Conservation (phyloP, 225 moss, liverwort and hornwort genomes). For the Thuidium tamariscinum region DNA sequence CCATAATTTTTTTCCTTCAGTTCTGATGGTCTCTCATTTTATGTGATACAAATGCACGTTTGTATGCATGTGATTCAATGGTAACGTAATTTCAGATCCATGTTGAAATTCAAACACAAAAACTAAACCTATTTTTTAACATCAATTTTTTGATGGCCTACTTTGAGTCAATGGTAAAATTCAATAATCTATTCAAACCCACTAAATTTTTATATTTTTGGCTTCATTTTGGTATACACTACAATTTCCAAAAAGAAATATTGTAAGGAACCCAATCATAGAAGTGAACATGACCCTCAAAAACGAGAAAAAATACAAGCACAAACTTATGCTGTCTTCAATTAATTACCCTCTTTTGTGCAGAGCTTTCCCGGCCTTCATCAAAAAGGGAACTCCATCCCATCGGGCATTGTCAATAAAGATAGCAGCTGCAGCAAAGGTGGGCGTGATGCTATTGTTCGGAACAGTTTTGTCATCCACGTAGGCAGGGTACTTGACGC, state of each 20-base stretch:
- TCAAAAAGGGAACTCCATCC: constrained; percentile 95
- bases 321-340: background rate
- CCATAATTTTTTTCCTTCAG: background rate
- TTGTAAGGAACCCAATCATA: background rate
- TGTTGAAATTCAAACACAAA: background rate
- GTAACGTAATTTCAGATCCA: background rate
- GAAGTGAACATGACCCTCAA: background rate
- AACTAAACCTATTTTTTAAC: background rate
- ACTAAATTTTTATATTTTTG: background rate
- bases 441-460: constrained; percentile 76
- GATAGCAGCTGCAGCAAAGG: constrained; percentile 88
- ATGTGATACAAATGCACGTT: background rate
- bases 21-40: background rate
- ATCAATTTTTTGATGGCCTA: background rate
- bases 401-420: constrained; percentile 91
- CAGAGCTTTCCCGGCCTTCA: constrained; percentile 94
- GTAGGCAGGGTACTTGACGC: constrained; percentile 81
- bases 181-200: background rate
- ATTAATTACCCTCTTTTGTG: constrained; percentile 55
- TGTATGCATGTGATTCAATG: background rate
- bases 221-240: background rate
- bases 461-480: constrained; percentile 84
- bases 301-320: background rate
- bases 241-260: background rate
- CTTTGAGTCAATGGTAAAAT: background rate